These are phyloP conservation scores for Madurella mycetomatis DNA, from an alignment of 2,329 filamentous ascomycete genomes.

Conservation along the genomic window DNA sequence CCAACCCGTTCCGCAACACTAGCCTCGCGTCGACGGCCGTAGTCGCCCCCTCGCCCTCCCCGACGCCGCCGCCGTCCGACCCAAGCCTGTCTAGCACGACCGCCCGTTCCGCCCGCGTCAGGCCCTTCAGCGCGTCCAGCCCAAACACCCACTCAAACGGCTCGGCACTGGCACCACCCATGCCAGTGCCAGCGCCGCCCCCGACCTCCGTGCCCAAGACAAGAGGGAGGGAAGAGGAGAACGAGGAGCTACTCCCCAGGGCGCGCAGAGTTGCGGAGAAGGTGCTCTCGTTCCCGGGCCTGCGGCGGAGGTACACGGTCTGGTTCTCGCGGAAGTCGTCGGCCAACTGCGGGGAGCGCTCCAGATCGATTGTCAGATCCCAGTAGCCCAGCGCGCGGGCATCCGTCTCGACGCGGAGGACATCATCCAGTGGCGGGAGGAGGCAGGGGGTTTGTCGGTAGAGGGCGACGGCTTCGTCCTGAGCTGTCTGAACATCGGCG, in stretches of 20 bases:
- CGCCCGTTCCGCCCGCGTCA: slow-evolving; percentile 62
- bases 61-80: slow-evolving; percentile 42
- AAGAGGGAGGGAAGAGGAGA: background rate
- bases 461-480: slow-evolving; percentile 33
- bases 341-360: slow-evolving; percentile 55
- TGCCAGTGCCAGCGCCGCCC: slow-evolving; percentile 23
- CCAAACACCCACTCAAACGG: slow-evolving; percentile 73
- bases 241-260: slow-evolving; percentile 45
- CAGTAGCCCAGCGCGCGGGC: slow-evolving; percentile 65
- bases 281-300: slow-evolving; percentile 61
- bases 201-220: slow-evolving; percentile 29
- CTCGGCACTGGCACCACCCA: slow-evolving; percentile 19
- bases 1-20: slow-evolving; percentile 53
- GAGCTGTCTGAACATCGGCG: slow-evolving; percentile 33
- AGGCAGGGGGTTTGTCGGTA: slow-evolving; percentile 53
- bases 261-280: slow-evolving; percentile 73
- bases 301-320: slow-evolving; percentile 67
- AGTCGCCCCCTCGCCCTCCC: slow-evolving; percentile 36
- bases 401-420: slow-evolving; percentile 56
- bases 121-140: slow-evolving; percentile 50
- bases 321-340: slow-evolving; percentile 65
- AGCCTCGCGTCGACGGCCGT: slow-evolving; percentile 65
- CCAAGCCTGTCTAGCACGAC: slow-evolving; percentile 52
- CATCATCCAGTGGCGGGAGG: slow-evolving; percentile 60
- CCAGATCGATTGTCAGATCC: slow-evolving; percentile 75